These are phyloP conservation scores for Alternaria triticina DNA, from an alignment of 2,329 filamentous ascomycete genomes.

Conservation along the genomic window DNA sequence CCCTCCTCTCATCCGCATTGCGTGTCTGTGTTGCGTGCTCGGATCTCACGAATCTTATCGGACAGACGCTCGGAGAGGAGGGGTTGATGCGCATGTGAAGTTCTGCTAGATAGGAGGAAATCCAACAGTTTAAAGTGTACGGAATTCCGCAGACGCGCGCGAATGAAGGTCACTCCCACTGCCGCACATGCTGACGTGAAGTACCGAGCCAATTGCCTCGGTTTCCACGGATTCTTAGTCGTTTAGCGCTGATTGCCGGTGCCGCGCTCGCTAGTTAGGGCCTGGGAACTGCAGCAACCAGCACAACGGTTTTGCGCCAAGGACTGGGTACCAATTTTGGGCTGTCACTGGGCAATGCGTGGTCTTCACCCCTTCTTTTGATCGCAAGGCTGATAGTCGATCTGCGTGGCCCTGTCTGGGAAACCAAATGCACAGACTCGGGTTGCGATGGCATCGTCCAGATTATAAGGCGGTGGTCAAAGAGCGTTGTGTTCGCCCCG, in stretches of 20 bases:
- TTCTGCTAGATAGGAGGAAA: too few species aligned
- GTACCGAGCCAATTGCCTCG: not conserved
- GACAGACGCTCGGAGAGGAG: not conserved
- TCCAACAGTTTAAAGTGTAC: not conserved
- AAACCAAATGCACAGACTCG: not conserved
- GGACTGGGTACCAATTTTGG: not conserved
- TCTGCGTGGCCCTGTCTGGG: not conserved
- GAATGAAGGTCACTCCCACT: not conserved
- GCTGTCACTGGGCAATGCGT: not conserved
- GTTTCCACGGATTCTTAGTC: not conserved
- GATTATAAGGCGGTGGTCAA: not conserved
- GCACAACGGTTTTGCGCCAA: conserved; percentile 1
- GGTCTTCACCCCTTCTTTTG: not conserved
- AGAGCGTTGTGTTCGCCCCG: not conserved
- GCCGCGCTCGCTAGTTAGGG: conserved; percentile 6
- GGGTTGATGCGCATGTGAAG: not conserved
- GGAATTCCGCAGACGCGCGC: not conserved
- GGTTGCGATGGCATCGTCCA: not conserved
- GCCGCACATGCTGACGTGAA: not conserved
- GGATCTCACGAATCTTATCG: not conserved
- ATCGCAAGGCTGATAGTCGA: not conserved
- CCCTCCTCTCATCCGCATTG: not conserved
- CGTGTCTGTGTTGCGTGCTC: not conserved
- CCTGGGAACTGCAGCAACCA: conserved; percentile 2
- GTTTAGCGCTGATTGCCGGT: conserved; percentile 2